A percentile compares a stretch with the other conserved stretches of the same genome.
phyloP scores from a whole-genome alignment of 352 stramenopile genomes.

The Globisporangium abappressorium region DNA sequence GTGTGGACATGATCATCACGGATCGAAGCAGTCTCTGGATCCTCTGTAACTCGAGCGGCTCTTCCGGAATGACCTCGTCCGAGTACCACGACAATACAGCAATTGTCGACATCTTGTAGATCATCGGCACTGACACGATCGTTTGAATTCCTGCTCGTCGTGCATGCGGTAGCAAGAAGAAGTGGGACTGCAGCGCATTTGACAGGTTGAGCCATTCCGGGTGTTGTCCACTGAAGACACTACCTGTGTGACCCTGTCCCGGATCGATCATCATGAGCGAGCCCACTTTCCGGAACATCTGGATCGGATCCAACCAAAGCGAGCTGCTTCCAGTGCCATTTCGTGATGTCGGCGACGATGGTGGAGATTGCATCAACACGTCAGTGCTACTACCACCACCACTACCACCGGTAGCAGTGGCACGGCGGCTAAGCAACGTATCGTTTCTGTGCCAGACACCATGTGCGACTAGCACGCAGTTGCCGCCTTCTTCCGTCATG shows the following conservation, averaged over 20 bases:
- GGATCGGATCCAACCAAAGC: conserved; percentile 47
- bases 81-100: conserved; percentile 83
- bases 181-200: conserved; percentile 51
- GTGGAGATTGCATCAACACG: conserved; percentile 20
- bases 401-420: not conserved
- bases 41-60: conserved; percentile 57
- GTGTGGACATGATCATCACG: conserved; percentile 56
- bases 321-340: conserved; percentile 28
- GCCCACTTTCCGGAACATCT: conserved; percentile 71
- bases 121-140: conserved; percentile 72
- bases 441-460: conserved; percentile 71
- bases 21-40: conserved; percentile 71
- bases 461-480: conserved; percentile 62
- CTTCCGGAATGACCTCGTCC: conserved; percentile 45
- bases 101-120: conserved; percentile 79
- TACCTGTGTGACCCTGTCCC: conserved; percentile 69
- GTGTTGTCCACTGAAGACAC: conserved; percentile 69
- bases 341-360: conserved; percentile 10
- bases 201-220: conserved; percentile 64
- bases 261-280: conserved; percentile 76
- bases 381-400: conserved; percentile 7
- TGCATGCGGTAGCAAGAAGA: conserved; percentile 72
- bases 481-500: conserved; percentile 51
- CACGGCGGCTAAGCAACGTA: conserved; percentile 4
- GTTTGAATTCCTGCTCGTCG: conserved; percentile 63